A percentile compares a stretch with the other conserved stretches of the same genome.
These are phyloP conservation scores for Daedaleopsis sinensis DNA, from an alignment of 768 basidiomycete species.

Conservation along the genomic window DNA sequence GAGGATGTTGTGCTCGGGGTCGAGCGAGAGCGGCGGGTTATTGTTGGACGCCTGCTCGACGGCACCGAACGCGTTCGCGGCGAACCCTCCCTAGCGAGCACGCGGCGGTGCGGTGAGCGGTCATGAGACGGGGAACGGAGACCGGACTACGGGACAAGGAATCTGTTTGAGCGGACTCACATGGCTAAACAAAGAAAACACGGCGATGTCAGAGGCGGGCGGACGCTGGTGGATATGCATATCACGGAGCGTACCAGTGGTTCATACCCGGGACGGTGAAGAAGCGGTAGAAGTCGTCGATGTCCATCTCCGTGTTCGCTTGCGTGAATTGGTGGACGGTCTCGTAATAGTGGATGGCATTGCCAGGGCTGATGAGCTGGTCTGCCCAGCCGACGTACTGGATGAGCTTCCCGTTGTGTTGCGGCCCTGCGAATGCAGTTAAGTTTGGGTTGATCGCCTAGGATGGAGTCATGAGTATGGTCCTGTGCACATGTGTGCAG, in stretches of 20 bases:
- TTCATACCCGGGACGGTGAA: conserved; percentile 38
- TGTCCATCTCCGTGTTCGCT: conserved; percentile 23
- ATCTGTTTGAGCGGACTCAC: conserved; percentile 3
- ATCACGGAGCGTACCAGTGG: conserved; percentile 28
- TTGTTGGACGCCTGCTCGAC: conserved; percentile 23
- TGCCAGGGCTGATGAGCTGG: conserved; percentile 34
- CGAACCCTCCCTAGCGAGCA: conserved; percentile 31
- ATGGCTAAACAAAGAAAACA: neutral
- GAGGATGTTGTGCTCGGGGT: conserved; percentile 30
- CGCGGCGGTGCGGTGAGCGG: no score
- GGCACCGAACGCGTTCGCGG: conserved; percentile 33
- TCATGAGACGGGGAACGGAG: no score
- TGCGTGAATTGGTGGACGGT: conserved; percentile 27
- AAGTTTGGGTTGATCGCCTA: conserved; percentile 30
- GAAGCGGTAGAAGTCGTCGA: conserved; percentile 37
- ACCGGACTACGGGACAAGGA: neutral
- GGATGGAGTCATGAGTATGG: no score
- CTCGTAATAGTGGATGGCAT: conserved; percentile 30
- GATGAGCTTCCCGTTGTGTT: conserved; percentile 29
- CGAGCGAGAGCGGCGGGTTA: conserved; percentile 23
- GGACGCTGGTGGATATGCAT: neutral
- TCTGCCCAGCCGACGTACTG: conserved; percentile 31
- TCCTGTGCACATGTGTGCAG: neutral
- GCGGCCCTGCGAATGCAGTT: conserved; percentile 23
- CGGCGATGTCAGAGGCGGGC: neutral